Evolutionary conservation across 805 yeast genomes (phyloP), one percentile per base, ranked within the genome.

Genomic region (Sugiyamaella qingdaonensis): DNA sequence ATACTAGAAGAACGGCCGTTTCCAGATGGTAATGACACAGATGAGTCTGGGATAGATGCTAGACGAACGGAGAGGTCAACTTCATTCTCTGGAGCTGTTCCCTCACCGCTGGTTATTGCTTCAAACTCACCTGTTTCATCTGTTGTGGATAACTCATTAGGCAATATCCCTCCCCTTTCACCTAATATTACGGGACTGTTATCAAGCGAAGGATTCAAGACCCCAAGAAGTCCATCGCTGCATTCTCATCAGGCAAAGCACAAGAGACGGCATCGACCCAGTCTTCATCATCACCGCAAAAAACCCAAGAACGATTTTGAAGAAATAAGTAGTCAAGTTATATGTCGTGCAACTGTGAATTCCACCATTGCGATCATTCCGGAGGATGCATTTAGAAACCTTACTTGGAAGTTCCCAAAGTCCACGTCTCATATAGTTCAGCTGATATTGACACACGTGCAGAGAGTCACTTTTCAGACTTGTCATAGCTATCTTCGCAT

Each of bases 361-460:
- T 86, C 95, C 33, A 91, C 98, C 0, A 86, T 92, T 51, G 96
- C 98, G 0, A 86, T 92, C 35, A 91, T 92, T 13, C 99, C 99
- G 0, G 81, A 84, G 1, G 84, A 81, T 49, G 87, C 97, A 0
- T 94, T 92, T 61, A 77, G 80, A 52, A 74, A 86, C 51, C 77
- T 92, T 37, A 84, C 86, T 5, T 65, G 73, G 31, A 86, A 83
- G 61, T 88, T 84, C 64, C 98, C 98, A 4, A 81, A 86, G 57
- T 88, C 96, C 0, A 85, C 97, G 0, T 88, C 97, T 0, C 97
- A 91, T 67, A 91, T 94, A 31, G 92, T 92, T 11, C 96, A 95
- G 61, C 90, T 92, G 81, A 88, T 92, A 21, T 71, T 92, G 52
- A 85, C 95, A 1, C 78, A 96, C 57, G 75, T 94, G 50, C 88